Conservation (phyloP, 2,329 filamentous ascomycete species). For the Ceratocystis cacaofunesta region DNA sequence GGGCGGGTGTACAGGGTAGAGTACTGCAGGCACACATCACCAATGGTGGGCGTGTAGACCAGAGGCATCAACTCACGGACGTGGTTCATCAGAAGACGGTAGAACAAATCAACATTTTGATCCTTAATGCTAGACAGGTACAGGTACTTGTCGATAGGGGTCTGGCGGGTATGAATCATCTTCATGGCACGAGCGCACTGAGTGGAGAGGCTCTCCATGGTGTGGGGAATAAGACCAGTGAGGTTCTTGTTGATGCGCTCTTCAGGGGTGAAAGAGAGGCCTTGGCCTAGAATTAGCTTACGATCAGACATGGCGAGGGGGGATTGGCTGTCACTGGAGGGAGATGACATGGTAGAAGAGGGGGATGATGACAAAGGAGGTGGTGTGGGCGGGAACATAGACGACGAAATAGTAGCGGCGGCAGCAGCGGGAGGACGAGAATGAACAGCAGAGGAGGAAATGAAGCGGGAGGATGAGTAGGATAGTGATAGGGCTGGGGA, state of each 20-base stretch:
- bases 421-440: conserved; percentile 2
- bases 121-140: conserved; percentile 64
- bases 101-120: conserved; percentile 69
- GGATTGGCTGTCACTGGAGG: not conserved
- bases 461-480: conserved; percentile 5
- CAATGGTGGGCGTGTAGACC: conserved; percentile 81
- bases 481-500: conserved; percentile 5
- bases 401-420: conserved; percentile 4
- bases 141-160: conserved; percentile 66
- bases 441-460: conserved; percentile 15
- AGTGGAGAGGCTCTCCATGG: conserved; percentile 44
- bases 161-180: conserved; percentile 55
- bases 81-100: conserved; percentile 65
- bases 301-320: conserved; percentile 8
- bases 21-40: conserved; percentile 92
- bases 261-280: conserved; percentile 49
- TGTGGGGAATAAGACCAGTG: conserved; percentile 49
- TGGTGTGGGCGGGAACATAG: not conserved
- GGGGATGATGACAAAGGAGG: not conserved
- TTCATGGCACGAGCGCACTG: conserved; percentile 54
- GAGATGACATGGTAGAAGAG: conserved; percentile 3
- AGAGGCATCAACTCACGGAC: conserved; percentile 64
- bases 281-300: conserved; percentile 25
- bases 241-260: conserved; percentile 50
- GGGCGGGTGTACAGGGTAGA: conserved; percentile 90